Percentiles rank a stretch among this genome's conserved stretches.
Evolutionary conservation across 306 rosid genomes (phyloP).

Genomic region (Mimosa pudica): DNA sequence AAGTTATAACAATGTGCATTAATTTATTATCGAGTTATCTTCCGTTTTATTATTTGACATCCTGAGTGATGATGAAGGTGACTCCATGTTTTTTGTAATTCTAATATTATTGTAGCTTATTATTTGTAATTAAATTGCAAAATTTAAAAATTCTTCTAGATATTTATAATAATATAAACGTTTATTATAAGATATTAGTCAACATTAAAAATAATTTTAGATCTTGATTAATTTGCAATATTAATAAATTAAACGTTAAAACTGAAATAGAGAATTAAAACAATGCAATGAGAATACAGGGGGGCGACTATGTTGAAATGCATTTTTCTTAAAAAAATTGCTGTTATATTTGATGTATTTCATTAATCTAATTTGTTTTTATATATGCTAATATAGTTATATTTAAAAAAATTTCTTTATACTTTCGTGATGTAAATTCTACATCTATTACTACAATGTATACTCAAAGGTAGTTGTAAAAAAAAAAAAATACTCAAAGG

Average conservation of each 20-base stretch:
- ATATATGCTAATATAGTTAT: not conserved
- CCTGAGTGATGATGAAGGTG: not conserved
- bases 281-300: not conserved
- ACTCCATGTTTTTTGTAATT: not conserved
- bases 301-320: no score
- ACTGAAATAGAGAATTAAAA: not conserved
- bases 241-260: not conserved
- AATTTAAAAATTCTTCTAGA: not conserved
- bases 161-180: not conserved
- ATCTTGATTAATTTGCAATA: no score
- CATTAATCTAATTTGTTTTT: not conserved
- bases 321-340: no score
- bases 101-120: not conserved
- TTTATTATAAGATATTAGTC: not conserved
- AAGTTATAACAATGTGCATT: not conserved
- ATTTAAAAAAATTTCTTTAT: not conserved
- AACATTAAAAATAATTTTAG: not conserved
- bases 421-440: not conserved
- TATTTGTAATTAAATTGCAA: not conserved
- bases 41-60: not conserved
- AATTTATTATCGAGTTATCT: not conserved
- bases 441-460: not conserved
- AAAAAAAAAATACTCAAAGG: not conserved
- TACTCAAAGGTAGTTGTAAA: no score
- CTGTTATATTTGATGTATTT: not conserved